A percentile compares a stretch with the other conserved stretches of the same genome.
Evolutionary conservation across 1,284 basidiomycete species (phyloP).

Genomic region (Fomitopsis schrenkii): DNA sequence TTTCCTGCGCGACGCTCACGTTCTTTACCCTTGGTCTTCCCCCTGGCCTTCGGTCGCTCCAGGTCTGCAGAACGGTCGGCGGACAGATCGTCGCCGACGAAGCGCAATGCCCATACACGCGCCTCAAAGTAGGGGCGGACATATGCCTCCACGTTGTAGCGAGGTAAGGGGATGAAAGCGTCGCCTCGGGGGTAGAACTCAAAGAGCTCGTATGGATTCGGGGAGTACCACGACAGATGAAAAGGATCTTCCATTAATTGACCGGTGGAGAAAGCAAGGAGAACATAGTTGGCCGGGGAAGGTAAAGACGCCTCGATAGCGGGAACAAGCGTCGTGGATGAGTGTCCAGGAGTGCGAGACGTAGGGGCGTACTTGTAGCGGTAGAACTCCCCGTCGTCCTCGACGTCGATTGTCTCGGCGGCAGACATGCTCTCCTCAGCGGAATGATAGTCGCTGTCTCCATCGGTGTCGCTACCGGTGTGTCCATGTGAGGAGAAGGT

Average conservation of each 20-base stretch:
- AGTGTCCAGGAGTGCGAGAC: not conserved
- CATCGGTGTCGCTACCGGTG: not conserved
- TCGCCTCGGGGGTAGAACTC: conserved; percentile 48
- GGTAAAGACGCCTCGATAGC: not conserved
- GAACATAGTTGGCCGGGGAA: conserved; percentile 27
- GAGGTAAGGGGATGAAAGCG: conserved; percentile 39
- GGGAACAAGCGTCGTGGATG: conserved; percentile 3
- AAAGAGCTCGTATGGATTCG: conserved; percentile 58
- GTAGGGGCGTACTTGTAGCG: conserved; percentile 11
- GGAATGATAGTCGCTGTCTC: not conserved
- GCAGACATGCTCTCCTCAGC: conserved; percentile 8
- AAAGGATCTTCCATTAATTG: conserved; percentile 64
- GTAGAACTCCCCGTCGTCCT: conserved; percentile 9
- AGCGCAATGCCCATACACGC: conserved; percentile 49
- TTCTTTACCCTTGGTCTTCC: conserved; percentile 7
- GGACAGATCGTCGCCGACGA: conserved; percentile 27
- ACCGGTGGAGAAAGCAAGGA: conserved; percentile 63
- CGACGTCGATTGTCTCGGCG: conserved; percentile 8
- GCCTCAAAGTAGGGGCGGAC: conserved; percentile 67
- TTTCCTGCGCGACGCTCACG: conserved; percentile 1
- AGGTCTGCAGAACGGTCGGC: not conserved
- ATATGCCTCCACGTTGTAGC: conserved; percentile 43
- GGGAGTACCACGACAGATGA: conserved; percentile 48
- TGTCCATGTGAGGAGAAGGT: conserved; percentile 49
- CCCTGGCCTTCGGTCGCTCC: conserved; percentile 13